Conservation (phyloP, 768 basidiomycete species). For the Galerina marginata region DNA sequence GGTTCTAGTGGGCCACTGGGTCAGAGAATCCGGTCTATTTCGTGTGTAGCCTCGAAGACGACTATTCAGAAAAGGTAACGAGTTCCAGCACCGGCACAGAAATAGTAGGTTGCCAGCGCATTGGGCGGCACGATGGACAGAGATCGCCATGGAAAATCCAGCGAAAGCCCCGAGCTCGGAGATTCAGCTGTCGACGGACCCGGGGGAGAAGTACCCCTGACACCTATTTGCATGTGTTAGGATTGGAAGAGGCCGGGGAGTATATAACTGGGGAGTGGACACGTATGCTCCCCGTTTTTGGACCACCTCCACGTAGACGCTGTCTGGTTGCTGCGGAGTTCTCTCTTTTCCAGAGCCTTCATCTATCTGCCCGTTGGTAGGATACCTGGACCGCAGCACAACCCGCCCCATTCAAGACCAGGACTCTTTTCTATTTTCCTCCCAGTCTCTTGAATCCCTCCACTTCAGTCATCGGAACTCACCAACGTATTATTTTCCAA, state of each 20-base stretch:
- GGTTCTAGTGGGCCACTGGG: too few species aligned
- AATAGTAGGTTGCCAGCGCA: too few species aligned
- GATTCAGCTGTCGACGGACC: not conserved
- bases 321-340: not conserved
- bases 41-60: too few species aligned
- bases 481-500: not conserved
- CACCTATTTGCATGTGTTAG: conserved; percentile 17
- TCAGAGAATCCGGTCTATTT: too few species aligned
- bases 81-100: too few species aligned
- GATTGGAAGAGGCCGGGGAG: not conserved
- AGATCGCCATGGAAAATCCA: too few species aligned
- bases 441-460: not conserved
- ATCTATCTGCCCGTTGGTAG: not conserved
- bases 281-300: conserved; percentile 19
- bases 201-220: not conserved
- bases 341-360: not conserved
- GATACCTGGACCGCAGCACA: conserved; percentile 13
- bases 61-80: too few species aligned
- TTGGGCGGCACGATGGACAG: too few species aligned
- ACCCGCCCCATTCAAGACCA: not conserved
- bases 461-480: not conserved
- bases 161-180: too few species aligned
- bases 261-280: conserved; percentile 20
- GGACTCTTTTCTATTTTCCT: not conserved
- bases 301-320: conserved; percentile 24